These are phyloP conservation scores for Lachancea kluyveri DNA, from an alignment of 805 yeast genomes.

Conservation along the genomic window DNA sequence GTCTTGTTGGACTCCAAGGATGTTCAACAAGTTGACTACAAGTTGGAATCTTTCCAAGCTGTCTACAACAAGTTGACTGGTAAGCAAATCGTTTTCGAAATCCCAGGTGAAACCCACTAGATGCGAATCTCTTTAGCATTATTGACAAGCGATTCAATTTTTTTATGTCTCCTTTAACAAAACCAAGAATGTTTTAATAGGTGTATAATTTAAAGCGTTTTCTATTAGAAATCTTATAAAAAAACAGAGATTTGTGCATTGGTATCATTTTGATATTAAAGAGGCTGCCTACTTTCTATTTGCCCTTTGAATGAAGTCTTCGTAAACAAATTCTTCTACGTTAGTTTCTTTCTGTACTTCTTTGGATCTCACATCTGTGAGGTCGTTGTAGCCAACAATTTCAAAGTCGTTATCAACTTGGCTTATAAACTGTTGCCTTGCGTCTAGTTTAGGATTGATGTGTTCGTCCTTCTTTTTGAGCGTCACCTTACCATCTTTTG, in stretches of 20 bases:
- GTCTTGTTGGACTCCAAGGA: constrained; percentile 97
- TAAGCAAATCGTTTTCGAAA: constrained; percentile 98
- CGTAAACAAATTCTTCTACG: constrained; percentile 4
- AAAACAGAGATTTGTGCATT: too few species aligned
- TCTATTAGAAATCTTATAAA: constrained; percentile 1
- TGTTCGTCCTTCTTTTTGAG: constrained; percentile 1
- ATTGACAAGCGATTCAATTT: constrained; percentile 10
- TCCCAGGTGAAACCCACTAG: constrained; percentile 47
- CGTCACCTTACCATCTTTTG: constrained; percentile 6
- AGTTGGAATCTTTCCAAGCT: constrained; percentile 98
- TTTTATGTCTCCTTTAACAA: constrained; percentile 2
- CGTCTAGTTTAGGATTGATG: background rate
- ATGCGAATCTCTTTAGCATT: constrained; percentile 9
- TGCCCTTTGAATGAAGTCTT: constrained; percentile 7
- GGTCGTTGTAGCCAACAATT: constrained; percentile 4
- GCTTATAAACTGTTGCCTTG: constrained; percentile 1
- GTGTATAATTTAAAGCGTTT: constrained; percentile 26
- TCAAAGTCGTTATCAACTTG: constrained; percentile 5
- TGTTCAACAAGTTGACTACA: constrained; percentile 93
- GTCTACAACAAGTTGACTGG: constrained; percentile 98
- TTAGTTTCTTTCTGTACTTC: background rate
- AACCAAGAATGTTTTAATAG: constrained; percentile 21
- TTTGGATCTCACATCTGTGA: background rate
- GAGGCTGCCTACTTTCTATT: too few species aligned
- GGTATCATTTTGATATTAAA: background rate